phyloP scores from a whole-genome alignment of 495 filamentous ascomycete species.

The Penicillium soppii region DNA sequence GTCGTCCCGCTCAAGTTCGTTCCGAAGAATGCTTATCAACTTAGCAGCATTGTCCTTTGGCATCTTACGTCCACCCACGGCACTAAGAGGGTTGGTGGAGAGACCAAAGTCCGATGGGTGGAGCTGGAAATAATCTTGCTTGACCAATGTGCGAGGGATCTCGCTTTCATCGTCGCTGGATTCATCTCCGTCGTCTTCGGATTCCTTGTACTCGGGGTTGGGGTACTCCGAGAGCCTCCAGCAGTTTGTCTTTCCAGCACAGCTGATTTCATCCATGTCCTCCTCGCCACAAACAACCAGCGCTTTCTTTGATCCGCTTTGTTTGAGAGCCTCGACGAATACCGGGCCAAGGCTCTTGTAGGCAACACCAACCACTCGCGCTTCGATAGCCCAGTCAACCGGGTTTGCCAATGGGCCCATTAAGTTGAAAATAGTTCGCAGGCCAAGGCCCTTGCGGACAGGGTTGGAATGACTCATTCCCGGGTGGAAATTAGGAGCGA shows the following conservation, averaged over 20 bases:
- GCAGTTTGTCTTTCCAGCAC: conserved; percentile 81
- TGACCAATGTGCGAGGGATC: conserved; percentile 45
- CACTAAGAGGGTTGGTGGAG: conserved; percentile 65
- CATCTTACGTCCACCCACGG: conserved; percentile 79
- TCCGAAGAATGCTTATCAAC: conserved; percentile 70
- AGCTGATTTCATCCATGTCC: conserved; percentile 92
- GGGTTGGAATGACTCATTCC: conserved; percentile 84
- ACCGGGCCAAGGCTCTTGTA: conserved; percentile 77
- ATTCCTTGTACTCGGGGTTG: conserved; percentile 40
- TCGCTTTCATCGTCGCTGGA: conserved; percentile 40
- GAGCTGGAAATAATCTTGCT: conserved; percentile 71
- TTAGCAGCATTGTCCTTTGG: conserved; percentile 85
- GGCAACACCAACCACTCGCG: conserved; percentile 89
- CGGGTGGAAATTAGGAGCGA: conserved; percentile 93
- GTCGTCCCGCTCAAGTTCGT: conserved; percentile 68
- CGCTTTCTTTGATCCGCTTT: conserved; percentile 77
- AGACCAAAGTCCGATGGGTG: conserved; percentile 84
- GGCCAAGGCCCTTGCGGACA: conserved; percentile 79
- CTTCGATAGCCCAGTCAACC: conserved; percentile 75
- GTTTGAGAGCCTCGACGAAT: conserved; percentile 79
- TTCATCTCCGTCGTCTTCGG: conserved; percentile 27
- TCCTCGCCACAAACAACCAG: conserved; percentile 93
- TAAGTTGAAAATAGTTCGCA: conserved; percentile 95
- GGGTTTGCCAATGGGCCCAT: conserved; percentile 92
- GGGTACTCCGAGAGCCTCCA: conserved; percentile 69